Evolutionary conservation across 768 basidiomycete species (phyloP).

Genomic region (Trametes villosa): DNA sequence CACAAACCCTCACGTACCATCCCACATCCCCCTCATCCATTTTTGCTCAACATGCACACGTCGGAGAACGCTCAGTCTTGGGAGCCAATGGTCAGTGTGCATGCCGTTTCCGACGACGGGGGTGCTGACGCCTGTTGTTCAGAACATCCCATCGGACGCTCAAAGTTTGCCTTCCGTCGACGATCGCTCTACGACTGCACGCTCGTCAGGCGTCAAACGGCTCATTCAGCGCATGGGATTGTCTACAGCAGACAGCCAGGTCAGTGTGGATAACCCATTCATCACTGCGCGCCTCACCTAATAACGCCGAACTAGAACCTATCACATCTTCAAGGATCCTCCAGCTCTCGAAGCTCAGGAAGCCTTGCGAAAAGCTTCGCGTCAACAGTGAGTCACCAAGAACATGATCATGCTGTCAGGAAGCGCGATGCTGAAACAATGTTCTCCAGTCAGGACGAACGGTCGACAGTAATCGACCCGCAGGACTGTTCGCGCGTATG

Average conservation of each 20-base stretch:
- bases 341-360: slow-evolving; percentile 1
- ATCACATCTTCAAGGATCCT: not conserved
- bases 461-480: not conserved
- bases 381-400: not conserved
- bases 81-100: not conserved
- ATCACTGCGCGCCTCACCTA: not conserved
- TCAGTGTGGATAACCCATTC: not conserved
- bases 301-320: not conserved
- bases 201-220: not conserved
- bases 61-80: not conserved
- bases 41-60: not conserved
- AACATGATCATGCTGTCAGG: not conserved
- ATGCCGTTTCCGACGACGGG: not conserved
- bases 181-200: not conserved
- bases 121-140: not conserved
- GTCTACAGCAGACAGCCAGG: not conserved
- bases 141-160: not conserved
- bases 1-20: not conserved
- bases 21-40: not conserved
- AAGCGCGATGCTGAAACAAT: not conserved
- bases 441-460: not conserved
- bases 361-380: slow-evolving; percentile 2
- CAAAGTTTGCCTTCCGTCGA: not conserved
- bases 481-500: not conserved
- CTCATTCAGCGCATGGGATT: slow-evolving; percentile 5